Base-by-base conservation (phyloP, 352 stramenopile species). In the Hyaloperonospora arabidopsidis region DNA sequence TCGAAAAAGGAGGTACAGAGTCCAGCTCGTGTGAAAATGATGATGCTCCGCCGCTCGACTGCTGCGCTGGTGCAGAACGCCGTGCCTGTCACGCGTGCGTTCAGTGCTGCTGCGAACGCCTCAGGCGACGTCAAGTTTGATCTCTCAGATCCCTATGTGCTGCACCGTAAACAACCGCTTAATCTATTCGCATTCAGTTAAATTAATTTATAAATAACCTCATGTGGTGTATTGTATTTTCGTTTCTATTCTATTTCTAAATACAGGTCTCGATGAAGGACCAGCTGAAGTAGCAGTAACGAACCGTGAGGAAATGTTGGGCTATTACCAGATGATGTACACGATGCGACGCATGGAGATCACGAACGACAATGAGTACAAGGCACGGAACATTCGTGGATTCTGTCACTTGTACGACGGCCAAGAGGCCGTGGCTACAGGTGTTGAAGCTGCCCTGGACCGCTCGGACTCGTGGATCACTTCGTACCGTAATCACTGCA, bases 271-370 rank as follows among this genome's bases (percentile, higher is more conserved):
- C 36, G 82, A 91, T 58, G 52, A 72, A 25, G 84, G 79, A 49
- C 82, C 84, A 19, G 61, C 76, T 23, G 57, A 84, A 38, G 72
- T 65, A 39, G 78, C 72, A 23, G 62, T 87, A 63, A 87, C 86
- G 38, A 97, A 87, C 66, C 97, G 97, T 59, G 93, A 99, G 52
- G 96, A 99, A 67, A 74, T 99, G 49, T 57, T 98, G 48, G 62
- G 67, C 13, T 98, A 98, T 74, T 98, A 99, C 73, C 82, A 96
- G 70, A 68, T 97, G 45, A 99, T 99, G 97, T 99, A 99, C 89
- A 98, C 89, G 14, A 99, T 99, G 94, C 93, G 97, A 61, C 92
- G 97, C 52, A 99, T 99, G 97, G 97, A 99, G 80, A 99, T 99
- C 73, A 98, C 97, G 11, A 98, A 96, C 66, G 97, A 99, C 74